Percentiles rank a stretch among this genome's conserved stretches.
These are phyloP conservation scores for Tulasnella sp. DNA, from an alignment of 768 basidiomycete species.

Conservation along the genomic window DNA sequence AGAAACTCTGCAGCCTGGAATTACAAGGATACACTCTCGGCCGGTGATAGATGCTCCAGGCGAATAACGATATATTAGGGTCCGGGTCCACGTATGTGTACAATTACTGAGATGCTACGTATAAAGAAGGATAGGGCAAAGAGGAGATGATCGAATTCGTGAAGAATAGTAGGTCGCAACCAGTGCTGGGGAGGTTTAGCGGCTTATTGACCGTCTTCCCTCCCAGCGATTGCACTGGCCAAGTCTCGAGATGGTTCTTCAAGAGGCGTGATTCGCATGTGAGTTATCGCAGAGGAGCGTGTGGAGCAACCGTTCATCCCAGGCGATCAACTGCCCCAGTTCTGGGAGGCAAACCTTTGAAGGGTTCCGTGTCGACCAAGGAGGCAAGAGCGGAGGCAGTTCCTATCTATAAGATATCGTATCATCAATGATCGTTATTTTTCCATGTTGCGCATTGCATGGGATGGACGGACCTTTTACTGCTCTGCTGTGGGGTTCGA, in stretches of 20 bases:
- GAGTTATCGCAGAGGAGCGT: constrained; percentile 84
- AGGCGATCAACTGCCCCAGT: constrained; percentile 71
- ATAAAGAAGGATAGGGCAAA: constrained; percentile 78
- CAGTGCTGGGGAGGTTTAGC: background rate
- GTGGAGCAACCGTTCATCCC: constrained; percentile 91
- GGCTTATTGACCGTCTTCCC: background rate
- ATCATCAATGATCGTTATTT: background rate
- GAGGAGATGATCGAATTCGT: constrained; percentile 92
- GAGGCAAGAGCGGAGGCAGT: constrained; percentile 5
- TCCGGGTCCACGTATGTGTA: constrained; percentile 98
- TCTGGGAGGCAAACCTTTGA: constrained; percentile 81
- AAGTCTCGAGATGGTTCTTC: constrained; percentile 98
- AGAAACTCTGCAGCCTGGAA: constrained; percentile 81
- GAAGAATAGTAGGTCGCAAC: constrained; percentile 66
- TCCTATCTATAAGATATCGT: constrained; percentile 14
- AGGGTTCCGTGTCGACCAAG: constrained; percentile 23
- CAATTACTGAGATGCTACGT: constrained; percentile 99
- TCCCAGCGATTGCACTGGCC: constrained; percentile 75
- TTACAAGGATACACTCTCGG: constrained; percentile 80
- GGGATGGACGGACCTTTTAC: background rate
- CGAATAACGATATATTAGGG: too few relatives aligned
- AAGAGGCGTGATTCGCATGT: constrained; percentile 95
- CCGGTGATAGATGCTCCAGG: too few relatives aligned
- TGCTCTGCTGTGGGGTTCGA: background rate
- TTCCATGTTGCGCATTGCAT: background rate